These are phyloP conservation scores for Xylaria sp. DNA, from an alignment of 2,329 filamentous ascomycete species.

Conservation along the genomic window DNA sequence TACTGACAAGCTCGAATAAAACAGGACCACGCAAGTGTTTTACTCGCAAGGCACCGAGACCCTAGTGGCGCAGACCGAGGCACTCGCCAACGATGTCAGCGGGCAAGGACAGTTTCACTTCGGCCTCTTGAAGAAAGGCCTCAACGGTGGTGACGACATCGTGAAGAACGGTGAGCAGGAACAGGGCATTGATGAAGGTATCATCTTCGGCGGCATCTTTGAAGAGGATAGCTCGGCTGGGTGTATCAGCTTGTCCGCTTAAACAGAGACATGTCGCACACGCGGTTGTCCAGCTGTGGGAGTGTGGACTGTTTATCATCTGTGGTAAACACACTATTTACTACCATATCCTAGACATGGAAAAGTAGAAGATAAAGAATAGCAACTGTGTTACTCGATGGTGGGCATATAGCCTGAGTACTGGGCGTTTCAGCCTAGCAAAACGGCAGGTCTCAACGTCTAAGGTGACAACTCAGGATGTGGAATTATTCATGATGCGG, in stretches of 20 bases:
- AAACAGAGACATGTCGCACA: not conserved
- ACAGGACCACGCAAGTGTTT: constrained; percentile 28
- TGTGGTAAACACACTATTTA: not conserved
- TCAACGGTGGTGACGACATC: constrained; percentile 26
- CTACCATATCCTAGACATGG: not conserved
- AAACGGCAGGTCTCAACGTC: not conserved
- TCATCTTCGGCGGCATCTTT: constrained; percentile 31
- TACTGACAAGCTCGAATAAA: constrained; percentile 8
- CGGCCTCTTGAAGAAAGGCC: constrained; percentile 29
- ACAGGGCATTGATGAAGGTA: constrained; percentile 22
- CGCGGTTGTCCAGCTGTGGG: not conserved
- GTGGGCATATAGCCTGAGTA: not conserved
- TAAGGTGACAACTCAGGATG: too few relatives aligned
- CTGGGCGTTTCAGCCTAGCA: not conserved
- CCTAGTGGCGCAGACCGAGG: constrained; percentile 26
- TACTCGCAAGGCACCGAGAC: constrained; percentile 24
- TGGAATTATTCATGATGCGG: too few relatives aligned
- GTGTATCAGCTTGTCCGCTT: constrained; percentile 29
- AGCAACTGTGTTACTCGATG: not conserved
- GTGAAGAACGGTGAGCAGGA: constrained; percentile 31
- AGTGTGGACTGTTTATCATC: not conserved
- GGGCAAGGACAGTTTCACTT: constrained; percentile 31
- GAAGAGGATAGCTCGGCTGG: constrained; percentile 28
- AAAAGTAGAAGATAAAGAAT: not conserved
- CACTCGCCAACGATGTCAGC: constrained; percentile 26